A percentile compares a stretch with the other conserved stretches of the same genome.
Evolutionary conservation across 257 asterid genomes (phyloP).

Genomic region (Misopates orontium): DNA sequence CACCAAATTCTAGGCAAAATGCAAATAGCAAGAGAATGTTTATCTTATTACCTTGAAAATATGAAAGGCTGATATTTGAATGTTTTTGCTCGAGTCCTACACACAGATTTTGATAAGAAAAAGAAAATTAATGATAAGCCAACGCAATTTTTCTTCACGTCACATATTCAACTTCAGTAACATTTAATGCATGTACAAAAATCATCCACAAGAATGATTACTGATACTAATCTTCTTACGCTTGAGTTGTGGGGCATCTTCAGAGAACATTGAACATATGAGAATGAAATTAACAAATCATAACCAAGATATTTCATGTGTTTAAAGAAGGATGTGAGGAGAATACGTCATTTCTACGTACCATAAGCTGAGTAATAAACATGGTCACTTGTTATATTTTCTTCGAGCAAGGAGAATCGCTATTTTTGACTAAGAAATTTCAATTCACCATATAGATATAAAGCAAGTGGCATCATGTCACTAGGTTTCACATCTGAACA

Average conservation of each 20-base stretch:
- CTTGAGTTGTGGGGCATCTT: slow-evolving; percentile 13
- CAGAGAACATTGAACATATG: background rate
- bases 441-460: no score
- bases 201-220: slow-evolving; percentile 5
- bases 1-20: slow-evolving; percentile 10
- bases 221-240: slow-evolving; percentile 16
- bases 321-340: background rate
- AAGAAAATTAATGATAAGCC: slow-evolving; percentile 18
- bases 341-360: slow-evolving; percentile 4
- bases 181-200: slow-evolving; percentile 22
- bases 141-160: slow-evolving; percentile 20
- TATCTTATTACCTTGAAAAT: slow-evolving; percentile 76
- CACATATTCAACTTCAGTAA: slow-evolving; percentile 7
- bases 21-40: slow-evolving; percentile 22
- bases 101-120: slow-evolving; percentile 24
- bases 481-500: no score
- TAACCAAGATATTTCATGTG: background rate
- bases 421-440: no score
- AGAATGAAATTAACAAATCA: slow-evolving; percentile 13
- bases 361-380: slow-evolving; percentile 6
- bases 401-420: background rate
- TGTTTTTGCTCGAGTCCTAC: slow-evolving; percentile 97
- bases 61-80: slow-evolving; percentile 92
- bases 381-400: slow-evolving; percentile 7
- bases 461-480: no score